Base-by-base conservation (phyloP, 352 stramenopile species). In the Phytophthora sojae region DNA sequence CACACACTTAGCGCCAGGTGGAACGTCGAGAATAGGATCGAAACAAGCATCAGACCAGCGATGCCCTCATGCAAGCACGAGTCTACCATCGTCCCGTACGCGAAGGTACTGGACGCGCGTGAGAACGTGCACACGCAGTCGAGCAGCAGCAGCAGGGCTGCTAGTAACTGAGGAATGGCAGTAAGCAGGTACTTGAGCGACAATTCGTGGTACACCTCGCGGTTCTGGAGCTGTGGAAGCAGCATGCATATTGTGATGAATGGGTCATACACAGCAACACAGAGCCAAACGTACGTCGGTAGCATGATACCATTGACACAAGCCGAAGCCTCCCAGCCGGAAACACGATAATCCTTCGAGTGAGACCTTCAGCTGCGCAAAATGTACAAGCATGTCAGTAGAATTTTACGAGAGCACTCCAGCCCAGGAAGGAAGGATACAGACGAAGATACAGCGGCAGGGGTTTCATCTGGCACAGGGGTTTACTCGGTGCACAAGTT, bases 101-200 rank as follows among this genome's bases (percentile, higher is more conserved):
- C 51, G 52, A 88, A 81, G 14, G 61, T 66, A 55, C 82, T 92
- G 2, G 65, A 69, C 6, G 59, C 51, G 32, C 65, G 73, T 6
- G 66, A 60, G 64, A 91, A 90, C 17, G 84, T 94, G 72, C 67
- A 80, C 2, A 81, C 79, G 64, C 91, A 94, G 68, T 88, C 84
- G 7, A 91, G 73, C n/a, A n/a, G n/a, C 59, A 94, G 54, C 6
- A 91, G 49, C 37, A 85, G 26, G 9, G 71, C 71, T 9, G 80
- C 71, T 15, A 78, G 19, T 8, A 87, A 58, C 57, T 91, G 86
- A 21, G 83, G 84, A 17, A 80, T 72, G n/a, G 80, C 74, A 7
- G 72, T 86, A 21, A 93, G 53, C 51, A 81, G 55, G 60, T 86
- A 81, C 77, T 91, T 86, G 70, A 89, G 57, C 21, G 82, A 90